Evolutionary conservation across 306 rosid species (phyloP), one percentile per base, ranked within the genome.

Genomic region (Malus domestica): DNA sequence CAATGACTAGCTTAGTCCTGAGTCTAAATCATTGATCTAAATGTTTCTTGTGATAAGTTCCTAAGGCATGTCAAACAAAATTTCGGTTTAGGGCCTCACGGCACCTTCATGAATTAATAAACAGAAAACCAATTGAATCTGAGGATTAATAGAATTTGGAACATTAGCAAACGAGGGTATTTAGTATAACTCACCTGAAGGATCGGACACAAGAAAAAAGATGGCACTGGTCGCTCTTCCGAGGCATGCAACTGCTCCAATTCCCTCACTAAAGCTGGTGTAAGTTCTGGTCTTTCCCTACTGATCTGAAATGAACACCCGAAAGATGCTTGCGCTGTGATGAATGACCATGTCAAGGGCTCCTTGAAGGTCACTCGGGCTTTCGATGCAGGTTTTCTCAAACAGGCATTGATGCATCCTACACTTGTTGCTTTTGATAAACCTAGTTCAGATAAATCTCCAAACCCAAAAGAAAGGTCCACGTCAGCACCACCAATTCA

Each of bases 321-420:
- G 0, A 98, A 96, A 80, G 99, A 96, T 86, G 81, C 90, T 66
- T 89, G 86, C 83, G 93, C 97, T 27, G 79, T 96, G 59, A 61
- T 85, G 80, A 96, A 96, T 58, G 98, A 93, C 68, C 98, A 98
- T 20, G 99, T 96, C 13, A 96, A 96, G 81, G 98, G 99, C 70
- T 92, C 93, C 57, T 84, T 96, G 84, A 93, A 90, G 91, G 99
- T 96, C 73, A 92, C 99, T 6, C 89, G 98, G 27, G 98, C 99
- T 13, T 96, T 93, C 49, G 99, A 98, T 69, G 98, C 99, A 8
- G 99, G 98, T 71, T 96, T 90, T 80, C 98, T 96, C 81, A 96
- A 96, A 86, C 97, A 93, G 99, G 99, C 93, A 77, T 33, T 61
- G 23, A 57, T 33, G 44, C 67, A 65, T 51, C 38, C 19, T 33